Evolutionary conservation across 1,284 basidiomycete genomes (phyloP), one percentile per base, ranked within the genome.

Genomic region (Cryptococcus floricola): DNA sequence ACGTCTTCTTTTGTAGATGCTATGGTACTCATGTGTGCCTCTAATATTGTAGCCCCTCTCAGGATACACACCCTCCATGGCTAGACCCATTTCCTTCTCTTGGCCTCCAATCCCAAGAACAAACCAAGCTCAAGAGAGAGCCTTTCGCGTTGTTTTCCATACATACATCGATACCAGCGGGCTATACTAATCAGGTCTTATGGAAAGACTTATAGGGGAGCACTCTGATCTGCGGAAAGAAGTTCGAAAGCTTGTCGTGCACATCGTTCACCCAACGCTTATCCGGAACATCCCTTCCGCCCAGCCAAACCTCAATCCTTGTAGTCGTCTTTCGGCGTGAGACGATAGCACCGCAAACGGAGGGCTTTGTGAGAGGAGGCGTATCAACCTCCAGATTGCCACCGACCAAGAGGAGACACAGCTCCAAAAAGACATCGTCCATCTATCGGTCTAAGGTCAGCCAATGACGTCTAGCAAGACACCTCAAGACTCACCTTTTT

Each of bases 231-330:
- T 34, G 19, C 13, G 49, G 44, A 16, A 49, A 39, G 6, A 16
- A 13, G 16, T 14, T 49, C 27, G 5, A 55, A 27, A 34, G 44
- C 52, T 25, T n/a, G 23, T 25, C 27, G 3, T 38, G 42, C 8
- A 59, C 37, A 1, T 39, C 9, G 10, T 44, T 45, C 13, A 65
- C 46, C 66, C 66, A 73, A 13, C 28, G 53, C 10, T n/a, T 16
- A 16, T 59, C 51, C 4, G 68, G 71, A 1, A 43, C 41, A 4
- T 56, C 47, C 3, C 43, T 34, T 6, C 65, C 69, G 16, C 71
- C 71, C 3, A 73, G 48, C 71, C 71, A 73, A 23, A 71, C 51
- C 53, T 73, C 71, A 28, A 73, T 52, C 18, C 71, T 34, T 34
- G 31, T 59, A 27, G 64, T 63, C 5, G 59, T 50, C 18, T 46